Evolutionary conservation across 345 rosid genomes (phyloP), one percentile per base, ranked within the genome.

Genomic region (Boechera stricta): DNA sequence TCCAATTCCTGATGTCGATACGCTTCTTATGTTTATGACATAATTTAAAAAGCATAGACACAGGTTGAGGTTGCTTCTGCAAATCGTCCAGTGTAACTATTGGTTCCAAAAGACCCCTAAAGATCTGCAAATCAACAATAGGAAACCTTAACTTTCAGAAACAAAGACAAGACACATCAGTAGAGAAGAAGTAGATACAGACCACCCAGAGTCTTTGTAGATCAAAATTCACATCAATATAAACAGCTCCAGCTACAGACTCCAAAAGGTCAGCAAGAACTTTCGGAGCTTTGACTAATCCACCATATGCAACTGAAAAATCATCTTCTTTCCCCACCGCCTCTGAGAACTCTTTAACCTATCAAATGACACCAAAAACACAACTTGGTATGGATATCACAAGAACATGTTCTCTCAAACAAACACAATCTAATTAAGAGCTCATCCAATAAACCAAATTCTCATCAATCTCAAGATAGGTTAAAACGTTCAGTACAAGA

Each of bases 201-300:
- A 93, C 98, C 94, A 82, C 74, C 98, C 98, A 93, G 5, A 93
- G 74, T 16, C 49, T 82, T 72, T 75, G 76, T 7, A 91, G 86
- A 83, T 91, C 88, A 59, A 83, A 86, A 35, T 77, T 38, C 38
- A 88, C 18, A 57, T 93, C 98, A 5, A 90, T 35, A 32, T 83
- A 93, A 12, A 93, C 55, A 5, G 97, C 97, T 64, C 90, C 97
- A 0, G 89, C 96, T 38, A 93, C 18, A 45, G 98, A 85, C 70
- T 93, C 98, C 3, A 91, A 81, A 10, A 91, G 75, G 28, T 93
- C 94, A 12, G 98, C 96, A 4, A 93, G 90, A 63, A 91, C 71
- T 83, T 93, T 91, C 0, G 98, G 97, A 3, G 97, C 98, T 85
- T 88, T 90, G 36, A 90, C 77, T 32, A 83, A 71, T 26, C 96